Evolutionary conservation across 768 basidiomycete genomes (phyloP).

Genomic region (Leccinum arenicola): DNA sequence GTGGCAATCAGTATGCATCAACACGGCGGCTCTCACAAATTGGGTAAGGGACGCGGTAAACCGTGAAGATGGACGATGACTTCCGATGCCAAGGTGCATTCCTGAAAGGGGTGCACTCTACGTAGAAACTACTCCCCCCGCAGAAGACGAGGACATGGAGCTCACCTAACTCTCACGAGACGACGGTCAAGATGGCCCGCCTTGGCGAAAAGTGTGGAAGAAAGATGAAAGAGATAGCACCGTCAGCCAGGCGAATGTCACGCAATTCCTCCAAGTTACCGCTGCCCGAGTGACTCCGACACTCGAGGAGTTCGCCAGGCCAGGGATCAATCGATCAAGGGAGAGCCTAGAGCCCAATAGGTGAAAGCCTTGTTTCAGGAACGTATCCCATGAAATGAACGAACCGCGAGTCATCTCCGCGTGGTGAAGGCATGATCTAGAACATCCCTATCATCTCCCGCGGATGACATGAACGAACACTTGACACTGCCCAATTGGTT

Average conservation of each 20-base stretch:
- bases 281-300: conserved; percentile 1
- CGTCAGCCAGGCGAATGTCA: neutral
- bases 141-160: neutral
- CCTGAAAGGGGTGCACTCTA: neutral
- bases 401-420: conserved; percentile 8
- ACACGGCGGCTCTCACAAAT: neutral
- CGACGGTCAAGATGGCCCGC: neutral
- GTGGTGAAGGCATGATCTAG: conserved; percentile 3
- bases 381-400: neutral
- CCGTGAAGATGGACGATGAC: neutral
- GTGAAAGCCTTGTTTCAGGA: conserved; percentile 1
- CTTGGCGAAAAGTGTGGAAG: neutral
- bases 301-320: conserved; percentile 1
- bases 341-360: neutral
- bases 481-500: conserved; percentile 1
- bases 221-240: neutral
- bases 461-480: neutral
- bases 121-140: neutral
- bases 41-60: neutral
- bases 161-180: neutral
- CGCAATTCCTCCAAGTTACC: neutral
- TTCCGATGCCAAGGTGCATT: neutral
- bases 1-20: neutral
- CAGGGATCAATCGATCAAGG: neutral
- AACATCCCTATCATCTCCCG: conserved; percentile 5